Evolutionary conservation across 345 rosid species (phyloP), one percentile per base, ranked within the genome.

Genomic region (Eucalyptus polyanthemos): DNA sequence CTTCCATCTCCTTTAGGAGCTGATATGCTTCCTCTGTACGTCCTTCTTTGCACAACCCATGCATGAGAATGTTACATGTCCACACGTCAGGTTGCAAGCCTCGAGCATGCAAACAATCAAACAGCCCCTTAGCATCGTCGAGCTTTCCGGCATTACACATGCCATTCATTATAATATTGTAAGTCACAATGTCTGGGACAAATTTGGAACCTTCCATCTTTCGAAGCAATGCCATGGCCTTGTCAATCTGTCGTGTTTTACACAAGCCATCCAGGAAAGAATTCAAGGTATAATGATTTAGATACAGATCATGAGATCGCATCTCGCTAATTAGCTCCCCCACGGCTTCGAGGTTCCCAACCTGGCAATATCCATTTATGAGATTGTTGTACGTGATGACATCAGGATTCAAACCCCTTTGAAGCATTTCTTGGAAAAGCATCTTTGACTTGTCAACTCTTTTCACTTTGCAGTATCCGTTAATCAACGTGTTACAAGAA

Each of bases 71-170:
- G 7, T 6, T 16, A 34, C 1, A 34, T 34, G 80, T 3, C 80
- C 24, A 19, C 44, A 4, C 3, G 2, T 69, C 0, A 69, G 80
- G 80, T 69, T 3, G 80, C 50, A 92, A 86, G 4, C 87, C 86
- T 44, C 5, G 51, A 27, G 51, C 67, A n/a, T 3, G 27, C 34
- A 89, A 44, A 88, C 54, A 47, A 56, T 76, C 11, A 27, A 89
- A 86, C 24, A 45, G 87, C 34, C 72, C 50, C 87, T 15, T 87
- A 4, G 91, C 89, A 49, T 86, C 87, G 5, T 90, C 34, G 16
- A 91, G 76, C 37, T 47, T 91, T n/a, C 91, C 92, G 22, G 53
- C 88, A 56, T 88, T 91, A 31, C 94, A 91, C 92, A 94, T 31
- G 80, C 95, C 93, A 15, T 92, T 62, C 31, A 94, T 91, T 14